Evolutionary conservation across 768 basidiomycete species (phyloP).

Genomic region (Amanita muscaria): DNA sequence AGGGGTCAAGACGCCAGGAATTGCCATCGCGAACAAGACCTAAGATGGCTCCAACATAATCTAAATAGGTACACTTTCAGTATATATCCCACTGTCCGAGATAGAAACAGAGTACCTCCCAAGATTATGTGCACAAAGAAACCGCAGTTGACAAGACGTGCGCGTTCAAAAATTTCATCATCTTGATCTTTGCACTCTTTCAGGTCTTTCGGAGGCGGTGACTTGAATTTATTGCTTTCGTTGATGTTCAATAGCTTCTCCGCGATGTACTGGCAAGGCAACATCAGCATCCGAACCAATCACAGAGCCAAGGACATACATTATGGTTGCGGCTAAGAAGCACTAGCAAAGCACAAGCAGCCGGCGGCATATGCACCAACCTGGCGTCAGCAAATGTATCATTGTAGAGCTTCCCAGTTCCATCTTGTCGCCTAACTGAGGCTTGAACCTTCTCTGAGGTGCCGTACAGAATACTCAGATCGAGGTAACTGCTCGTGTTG

Average conservation of each 20-base stretch:
- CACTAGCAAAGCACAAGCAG: slow-evolving; percentile 57
- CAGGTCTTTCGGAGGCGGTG: slow-evolving; percentile 16
- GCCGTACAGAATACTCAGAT: slow-evolving; percentile 70
- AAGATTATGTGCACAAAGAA: slow-evolving; percentile 66
- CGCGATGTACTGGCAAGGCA: slow-evolving; percentile 49
- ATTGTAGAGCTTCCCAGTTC: slow-evolving; percentile 55
- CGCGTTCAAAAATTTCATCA: slow-evolving; percentile 68
- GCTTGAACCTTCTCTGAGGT: slow-evolving; percentile 37
- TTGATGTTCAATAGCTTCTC: slow-evolving; percentile 61
- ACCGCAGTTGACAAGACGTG: slow-evolving; percentile 65
- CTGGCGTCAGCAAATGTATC: slow-evolving; percentile 66
- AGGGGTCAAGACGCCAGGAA: slow-evolving; percentile 62
- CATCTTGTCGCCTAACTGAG: slow-evolving; percentile 50
- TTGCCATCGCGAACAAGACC: slow-evolving; percentile 56
- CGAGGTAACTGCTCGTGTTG: slow-evolving; percentile 63
- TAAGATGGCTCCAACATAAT: slow-evolving; percentile 71
- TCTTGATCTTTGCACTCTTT: slow-evolving; percentile 40
- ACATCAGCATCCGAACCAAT: background rate
- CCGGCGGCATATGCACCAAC: slow-evolving; percentile 64
- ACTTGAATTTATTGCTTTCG: slow-evolving; percentile 42
- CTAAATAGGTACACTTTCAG: slow-evolving; percentile 18
- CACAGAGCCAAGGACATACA: slow-evolving; percentile 26
- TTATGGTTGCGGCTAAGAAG: slow-evolving; percentile 70
- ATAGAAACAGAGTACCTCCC: slow-evolving; percentile 26
- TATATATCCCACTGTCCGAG: background rate